These are phyloP conservation scores for Lophiostoma macrostomum DNA, from an alignment of 495 filamentous ascomycete genomes.

Conservation along the genomic window DNA sequence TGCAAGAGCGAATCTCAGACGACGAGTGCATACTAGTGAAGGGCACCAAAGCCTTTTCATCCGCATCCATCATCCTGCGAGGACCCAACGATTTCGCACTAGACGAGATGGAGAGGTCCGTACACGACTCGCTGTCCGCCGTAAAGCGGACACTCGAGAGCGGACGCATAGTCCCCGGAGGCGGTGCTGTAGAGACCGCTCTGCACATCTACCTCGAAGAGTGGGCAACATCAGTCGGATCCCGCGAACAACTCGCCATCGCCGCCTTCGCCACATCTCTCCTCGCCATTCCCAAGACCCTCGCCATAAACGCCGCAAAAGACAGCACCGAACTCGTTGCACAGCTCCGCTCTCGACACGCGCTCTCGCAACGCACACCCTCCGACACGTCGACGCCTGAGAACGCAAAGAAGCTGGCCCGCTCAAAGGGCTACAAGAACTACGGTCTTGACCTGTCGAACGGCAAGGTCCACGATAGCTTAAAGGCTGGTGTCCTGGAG, in stretches of 20 bases:
- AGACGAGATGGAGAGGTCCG: slow-evolving; percentile 98
- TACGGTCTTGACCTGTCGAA: slow-evolving; percentile 89
- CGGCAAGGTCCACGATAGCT: slow-evolving; percentile 86
- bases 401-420: slow-evolving; percentile 81
- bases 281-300: slow-evolving; percentile 91
- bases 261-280: slow-evolving; percentile 95
- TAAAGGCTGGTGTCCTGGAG: slow-evolving; percentile 94
- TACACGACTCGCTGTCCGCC: slow-evolving; percentile 94
- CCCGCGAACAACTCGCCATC: slow-evolving; percentile 95
- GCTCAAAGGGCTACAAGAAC: slow-evolving; percentile 96
- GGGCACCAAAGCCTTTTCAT: slow-evolving; percentile 88
- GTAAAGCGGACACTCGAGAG: slow-evolving; percentile 97
- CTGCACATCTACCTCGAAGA: slow-evolving; percentile 99
- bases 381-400: slow-evolving; percentile 54
- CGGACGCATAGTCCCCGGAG: slow-evolving; percentile 93
- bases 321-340: slow-evolving; percentile 93
- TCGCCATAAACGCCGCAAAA: slow-evolving; percentile 96
- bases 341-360: slow-evolving; percentile 91
- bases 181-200: slow-evolving; percentile 96
- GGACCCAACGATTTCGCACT: slow-evolving; percentile 95
- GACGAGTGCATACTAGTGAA: slow-evolving; percentile 98
- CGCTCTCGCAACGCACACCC: slow-evolving; percentile 85
- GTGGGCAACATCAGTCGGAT: slow-evolving; percentile 97
- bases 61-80: slow-evolving; percentile 93
- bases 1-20: slow-evolving; percentile 95